Evolutionary conservation across 148 eudicot genomes (phyloP), one percentile per base, ranked within the genome.

Genomic region (Pharnaceum exiguum): DNA sequence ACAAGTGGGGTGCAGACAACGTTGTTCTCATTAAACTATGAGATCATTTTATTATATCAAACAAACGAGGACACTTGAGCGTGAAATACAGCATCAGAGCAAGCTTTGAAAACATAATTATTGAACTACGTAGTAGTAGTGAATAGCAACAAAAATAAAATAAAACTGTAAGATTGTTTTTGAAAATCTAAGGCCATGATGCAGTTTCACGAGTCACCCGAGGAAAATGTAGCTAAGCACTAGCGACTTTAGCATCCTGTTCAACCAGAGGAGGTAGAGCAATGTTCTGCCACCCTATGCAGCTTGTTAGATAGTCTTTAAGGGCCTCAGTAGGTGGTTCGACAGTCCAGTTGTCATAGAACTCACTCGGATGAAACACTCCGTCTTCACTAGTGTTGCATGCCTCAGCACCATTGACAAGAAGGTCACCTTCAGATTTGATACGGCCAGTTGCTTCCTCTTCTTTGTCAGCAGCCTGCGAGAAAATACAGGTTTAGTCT

Each of bases 241-340:
- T 31, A 32, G 60, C 5, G 9, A 58, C 24, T 16, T 28, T 39
- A 35, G 38, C 38, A 12, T 7, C 38, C 8, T 12, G 19, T 2
- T 73, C 66, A 18, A 52, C 56, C 10, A 70, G 70, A 29, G 72
- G 76, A 10, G 81, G 69, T n/a, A n/a, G n/a, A n/a, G n/a, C n/a
- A 57, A 83, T 32, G 36, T 38, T 28, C 67, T 88, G 95, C 84
- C 94, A 93, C 55, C 96, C 98, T 0, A 86, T 62, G 59, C 78
- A 79, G 46, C 77, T 86, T 60, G 77, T 77, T 21, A 88, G 82
- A 68, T 71, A 57, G 23, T 82, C 75, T 46, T 85, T 80, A n/a
- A 87, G 78, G 21, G 77, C 78, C 36, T 91, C 84, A 2, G 76
- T 65, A 25, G 98, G 85, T 3, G 88, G 74, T 67, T 77, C 86